Conservation (phyloP, 306 rosid genomes). For the Arachis hypogaea region DNA sequence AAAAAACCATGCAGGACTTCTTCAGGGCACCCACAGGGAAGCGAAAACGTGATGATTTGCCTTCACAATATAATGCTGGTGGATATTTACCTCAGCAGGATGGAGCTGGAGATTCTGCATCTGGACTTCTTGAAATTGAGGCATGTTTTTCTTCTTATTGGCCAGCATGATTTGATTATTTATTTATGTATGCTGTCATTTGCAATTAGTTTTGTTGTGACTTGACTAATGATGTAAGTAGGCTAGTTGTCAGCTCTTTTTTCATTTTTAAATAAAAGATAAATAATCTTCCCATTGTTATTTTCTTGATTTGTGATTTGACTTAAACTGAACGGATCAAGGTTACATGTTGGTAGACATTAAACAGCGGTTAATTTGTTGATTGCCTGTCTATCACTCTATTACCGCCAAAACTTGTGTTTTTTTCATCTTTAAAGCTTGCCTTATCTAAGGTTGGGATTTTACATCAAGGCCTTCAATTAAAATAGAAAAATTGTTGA, state of each 20-base stretch:
- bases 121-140: slow-evolving; percentile 77
- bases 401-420: too few relatives aligned
- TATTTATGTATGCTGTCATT: neutral
- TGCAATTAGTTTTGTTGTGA: slow-evolving; percentile 21
- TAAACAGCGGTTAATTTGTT: neutral
- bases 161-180: neutral
- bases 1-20: slow-evolving; percentile 69
- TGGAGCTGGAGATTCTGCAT: slow-evolving; percentile 83
- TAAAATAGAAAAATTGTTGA: neutral
- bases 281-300: too few relatives aligned
- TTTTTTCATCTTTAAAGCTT: neutral
- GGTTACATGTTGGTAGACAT: too few relatives aligned
- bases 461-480: neutral
- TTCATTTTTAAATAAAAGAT: too few relatives aligned
- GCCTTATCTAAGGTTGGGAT: neutral
- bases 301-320: too few relatives aligned
- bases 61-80: slow-evolving; percentile 73
- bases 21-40: slow-evolving; percentile 68
- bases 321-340: too few relatives aligned
- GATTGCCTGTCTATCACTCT: too few relatives aligned
- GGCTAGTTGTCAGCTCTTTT: neutral
- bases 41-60: slow-evolving; percentile 89
- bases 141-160: slow-evolving; percentile 42
- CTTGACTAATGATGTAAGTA: neutral
- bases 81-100: slow-evolving; percentile 98